Percentiles rank a stretch among this genome's conserved stretches.
These are phyloP conservation scores for Kingdonia uniflora DNA, from an alignment of 164 flowering plant species.

Conservation along the genomic window DNA sequence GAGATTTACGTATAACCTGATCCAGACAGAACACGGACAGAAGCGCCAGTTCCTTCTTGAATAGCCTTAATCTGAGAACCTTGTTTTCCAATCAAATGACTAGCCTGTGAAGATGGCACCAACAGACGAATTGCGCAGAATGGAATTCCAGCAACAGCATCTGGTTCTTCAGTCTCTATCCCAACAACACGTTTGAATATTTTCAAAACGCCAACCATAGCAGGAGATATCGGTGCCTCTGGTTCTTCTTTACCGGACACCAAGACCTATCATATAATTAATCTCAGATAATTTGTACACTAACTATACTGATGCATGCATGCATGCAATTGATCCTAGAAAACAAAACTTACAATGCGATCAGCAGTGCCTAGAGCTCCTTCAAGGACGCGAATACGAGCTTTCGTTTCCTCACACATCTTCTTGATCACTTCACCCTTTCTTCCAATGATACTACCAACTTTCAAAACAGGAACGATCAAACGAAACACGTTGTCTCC, in stretches of 20 bases:
- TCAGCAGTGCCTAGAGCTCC: constrained; percentile 57
- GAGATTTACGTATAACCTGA: constrained; percentile 8
- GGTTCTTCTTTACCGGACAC: constrained; percentile 86
- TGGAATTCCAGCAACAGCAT: constrained; percentile 27
- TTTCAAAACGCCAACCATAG: constrained; percentile 81
- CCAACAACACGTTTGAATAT: constrained; percentile 74
- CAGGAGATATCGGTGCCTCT: constrained; percentile 69
- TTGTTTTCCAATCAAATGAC: constrained; percentile 82
- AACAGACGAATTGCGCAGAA: constrained; percentile 45
- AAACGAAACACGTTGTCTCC: constrained; percentile 74
- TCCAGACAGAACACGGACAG: constrained; percentile 64
- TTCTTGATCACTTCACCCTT: constrained; percentile 88
- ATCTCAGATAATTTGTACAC: too few species aligned
- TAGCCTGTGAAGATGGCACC: constrained; percentile 76
- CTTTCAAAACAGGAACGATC: constrained; percentile 73
- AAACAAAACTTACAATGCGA: constrained; percentile 64
- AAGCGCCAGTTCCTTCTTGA: constrained; percentile 64
- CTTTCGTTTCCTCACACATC: constrained; percentile 83
- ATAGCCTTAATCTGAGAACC: constrained; percentile 79
- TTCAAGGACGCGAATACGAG: constrained; percentile 83
- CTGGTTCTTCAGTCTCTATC: constrained; percentile 44
- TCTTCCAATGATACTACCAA: constrained; percentile 87
- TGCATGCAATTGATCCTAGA: too few species aligned
- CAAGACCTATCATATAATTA: too few species aligned
- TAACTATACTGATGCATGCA: too few species aligned